These are phyloP conservation scores for Aotearoamyces nothofagi DNA, from an alignment of 2,329 filamentous ascomycete genomes.

Conservation along the genomic window DNA sequence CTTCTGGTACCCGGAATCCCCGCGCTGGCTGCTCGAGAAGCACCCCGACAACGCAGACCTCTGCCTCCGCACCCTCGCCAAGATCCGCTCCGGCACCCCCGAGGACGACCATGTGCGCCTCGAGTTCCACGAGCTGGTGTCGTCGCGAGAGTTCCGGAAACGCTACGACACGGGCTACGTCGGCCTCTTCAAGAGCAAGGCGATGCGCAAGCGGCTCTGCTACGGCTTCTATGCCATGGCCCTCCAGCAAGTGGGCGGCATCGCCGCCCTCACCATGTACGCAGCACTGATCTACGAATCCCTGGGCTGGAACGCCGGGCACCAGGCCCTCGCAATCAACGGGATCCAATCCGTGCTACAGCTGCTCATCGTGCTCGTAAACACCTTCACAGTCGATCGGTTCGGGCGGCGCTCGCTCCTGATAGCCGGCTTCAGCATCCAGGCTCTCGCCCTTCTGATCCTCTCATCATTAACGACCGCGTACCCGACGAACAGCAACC, in stretches of 20 bases:
- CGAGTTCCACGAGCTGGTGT: slow-evolving; percentile 24
- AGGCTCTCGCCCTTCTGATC: slow-evolving; percentile 21
- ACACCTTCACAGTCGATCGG: slow-evolving; percentile 24
- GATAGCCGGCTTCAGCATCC: slow-evolving; percentile 22
- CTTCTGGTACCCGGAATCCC: slow-evolving; percentile 24
- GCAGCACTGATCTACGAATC: slow-evolving; percentile 23
- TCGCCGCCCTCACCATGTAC: slow-evolving; percentile 23
- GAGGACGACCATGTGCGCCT: slow-evolving; percentile 17
- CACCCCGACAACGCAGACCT: slow-evolving; percentile 19
- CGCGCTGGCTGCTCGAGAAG: slow-evolving; percentile 21
- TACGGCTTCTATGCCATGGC: slow-evolving; percentile 23
- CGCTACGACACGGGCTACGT: slow-evolving; percentile 19
- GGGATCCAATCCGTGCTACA: slow-evolving; percentile 23
- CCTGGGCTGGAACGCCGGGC: slow-evolving; percentile 22
- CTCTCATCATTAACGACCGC: slow-evolving; percentile 22
- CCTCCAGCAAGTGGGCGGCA: slow-evolving; percentile 19
- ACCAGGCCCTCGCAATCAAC: slow-evolving; percentile 23
- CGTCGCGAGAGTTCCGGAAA: slow-evolving; percentile 20
- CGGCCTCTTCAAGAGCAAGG: slow-evolving; percentile 18
- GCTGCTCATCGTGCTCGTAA: slow-evolving; percentile 23
- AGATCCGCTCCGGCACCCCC: slow-evolving; percentile 17
- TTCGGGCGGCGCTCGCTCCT: slow-evolving; percentile 21
- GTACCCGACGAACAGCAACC: slow-evolving; percentile 23
- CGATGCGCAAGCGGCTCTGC: slow-evolving; percentile 21
- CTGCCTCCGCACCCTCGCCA: slow-evolving; percentile 17